Evolutionary conservation across 139 green algal genomes (phyloP).

Genomic region (Micractinium sp.): DNA sequence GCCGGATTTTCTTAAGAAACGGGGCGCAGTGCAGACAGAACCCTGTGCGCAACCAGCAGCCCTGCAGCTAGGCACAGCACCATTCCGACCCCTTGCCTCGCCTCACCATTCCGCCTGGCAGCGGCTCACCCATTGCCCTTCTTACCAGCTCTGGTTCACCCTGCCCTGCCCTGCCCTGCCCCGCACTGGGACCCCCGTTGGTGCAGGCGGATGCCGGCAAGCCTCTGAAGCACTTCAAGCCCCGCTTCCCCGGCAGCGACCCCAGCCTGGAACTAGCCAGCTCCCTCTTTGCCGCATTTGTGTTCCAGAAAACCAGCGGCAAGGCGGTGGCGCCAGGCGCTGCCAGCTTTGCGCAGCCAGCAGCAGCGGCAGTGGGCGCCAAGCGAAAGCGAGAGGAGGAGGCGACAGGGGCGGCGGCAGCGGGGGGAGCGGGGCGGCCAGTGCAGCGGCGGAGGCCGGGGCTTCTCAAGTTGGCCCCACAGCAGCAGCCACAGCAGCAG

Average conservation of each 20-base stretch:
- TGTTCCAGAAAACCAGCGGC: constrained; percentile 47
- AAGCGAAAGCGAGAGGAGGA: neutral
- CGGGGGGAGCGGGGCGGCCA: neutral
- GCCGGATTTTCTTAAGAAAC: neutral
- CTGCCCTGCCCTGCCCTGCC: neutral
- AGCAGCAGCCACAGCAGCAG: constrained; percentile 3
- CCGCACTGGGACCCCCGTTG: too few relatives aligned
- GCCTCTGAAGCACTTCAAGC: constrained; percentile 81
- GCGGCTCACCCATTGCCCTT: neutral
- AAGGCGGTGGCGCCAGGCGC: neutral
- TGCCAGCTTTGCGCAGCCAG: neutral
- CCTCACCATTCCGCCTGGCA: too few relatives aligned
- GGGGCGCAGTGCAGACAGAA: too few relatives aligned
- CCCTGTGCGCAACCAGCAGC: too few relatives aligned
- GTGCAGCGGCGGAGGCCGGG: constrained; percentile 12
- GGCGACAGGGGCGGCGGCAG: neutral
- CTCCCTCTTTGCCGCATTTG: constrained; percentile 52
- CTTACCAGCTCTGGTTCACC: too few relatives aligned
- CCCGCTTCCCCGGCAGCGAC: constrained; percentile 57
- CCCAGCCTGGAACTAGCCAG: constrained; percentile 38
- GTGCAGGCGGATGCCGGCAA: constrained; percentile 55
- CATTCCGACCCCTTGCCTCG: too few relatives aligned
- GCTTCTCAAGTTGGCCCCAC: neutral
- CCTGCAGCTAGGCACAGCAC: too few relatives aligned
- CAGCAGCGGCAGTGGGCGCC: constrained; percentile 5